A percentile compares a stretch with the other conserved stretches of the same genome.
Conservation (phyloP, 2,329 filamentous ascomycete genomes). For the Nothomitra cinnamomea region DNA sequence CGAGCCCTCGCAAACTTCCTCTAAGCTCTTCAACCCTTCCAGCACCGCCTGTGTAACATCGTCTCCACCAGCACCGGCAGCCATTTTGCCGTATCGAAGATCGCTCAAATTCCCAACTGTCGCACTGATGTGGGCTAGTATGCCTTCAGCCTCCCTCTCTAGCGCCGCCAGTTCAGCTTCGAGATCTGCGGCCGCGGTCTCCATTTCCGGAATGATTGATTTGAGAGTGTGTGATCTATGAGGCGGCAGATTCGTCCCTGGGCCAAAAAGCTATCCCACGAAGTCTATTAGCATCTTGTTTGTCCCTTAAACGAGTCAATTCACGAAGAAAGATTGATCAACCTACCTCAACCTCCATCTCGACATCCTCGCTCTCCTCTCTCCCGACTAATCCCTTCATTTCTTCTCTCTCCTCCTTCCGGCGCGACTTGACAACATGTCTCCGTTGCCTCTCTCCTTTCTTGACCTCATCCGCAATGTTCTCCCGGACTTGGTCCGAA, state of each 20-base stretch:
- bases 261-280: slow-evolving; percentile 38
- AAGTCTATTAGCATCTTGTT: slow-evolving; percentile 8
- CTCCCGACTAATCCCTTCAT: background rate
- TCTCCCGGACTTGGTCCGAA: slow-evolving; percentile 48
- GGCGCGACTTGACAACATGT: slow-evolving; percentile 36
- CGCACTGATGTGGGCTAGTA: slow-evolving; percentile 44
- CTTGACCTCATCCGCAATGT: slow-evolving; percentile 47
- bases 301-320: background rate
- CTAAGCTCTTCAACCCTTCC: slow-evolving; percentile 45
- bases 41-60: slow-evolving; percentile 49
- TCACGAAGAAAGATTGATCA: background rate
- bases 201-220: slow-evolving; percentile 52
- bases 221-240: slow-evolving; percentile 40
- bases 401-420: slow-evolving; percentile 36
- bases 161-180: slow-evolving; percentile 50
- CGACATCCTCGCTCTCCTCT: slow-evolving; percentile 32
- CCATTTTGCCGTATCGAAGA: slow-evolving; percentile 60
- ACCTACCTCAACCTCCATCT: slow-evolving; percentile 30
- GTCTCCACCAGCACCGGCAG: slow-evolving; percentile 33
- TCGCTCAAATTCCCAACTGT: slow-evolving; percentile 63
- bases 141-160: slow-evolving; percentile 42
- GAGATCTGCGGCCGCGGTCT: slow-evolving; percentile 45
- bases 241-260: slow-evolving; percentile 22
- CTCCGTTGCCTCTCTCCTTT: slow-evolving; percentile 40
- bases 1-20: slow-evolving; percentile 39